A percentile compares a stretch with the other conserved stretches of the same genome.
Evolutionary conservation across 306 rosid species (phyloP).

Genomic region (Cucurbita maxima): DNA sequence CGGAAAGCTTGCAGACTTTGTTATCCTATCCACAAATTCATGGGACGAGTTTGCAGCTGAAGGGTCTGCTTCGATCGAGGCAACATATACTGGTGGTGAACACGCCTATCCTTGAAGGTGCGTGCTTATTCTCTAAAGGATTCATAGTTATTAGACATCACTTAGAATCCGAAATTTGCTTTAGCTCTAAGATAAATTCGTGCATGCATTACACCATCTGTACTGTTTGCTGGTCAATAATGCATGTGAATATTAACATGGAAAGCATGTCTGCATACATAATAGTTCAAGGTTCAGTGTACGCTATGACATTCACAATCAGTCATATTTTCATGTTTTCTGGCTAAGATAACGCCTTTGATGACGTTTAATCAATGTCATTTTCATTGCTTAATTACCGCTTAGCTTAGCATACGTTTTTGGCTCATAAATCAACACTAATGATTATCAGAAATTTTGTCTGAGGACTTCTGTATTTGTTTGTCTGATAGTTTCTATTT

Average conservation of each 20-base stretch:
- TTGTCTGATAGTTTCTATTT: not conserved
- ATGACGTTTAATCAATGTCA: not conserved
- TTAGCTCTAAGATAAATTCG: not conserved
- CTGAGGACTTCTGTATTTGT: not conserved
- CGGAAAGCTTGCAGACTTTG: conserved; percentile 78
- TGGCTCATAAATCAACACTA: not conserved
- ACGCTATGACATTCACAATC: not conserved
- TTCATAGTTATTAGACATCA: not conserved
- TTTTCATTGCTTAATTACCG: not conserved
- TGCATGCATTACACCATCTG: not conserved
- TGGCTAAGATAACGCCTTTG: not conserved
- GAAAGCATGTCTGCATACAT: not conserved
- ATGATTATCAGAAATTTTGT: not conserved
- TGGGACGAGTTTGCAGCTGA: conserved; percentile 43
- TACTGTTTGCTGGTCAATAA: not conserved
- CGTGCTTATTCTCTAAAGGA: not conserved
- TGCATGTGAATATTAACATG: not conserved
- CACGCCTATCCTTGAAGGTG: conserved; percentile 46
- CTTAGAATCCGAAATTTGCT: not conserved
- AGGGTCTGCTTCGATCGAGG: conserved; percentile 50
- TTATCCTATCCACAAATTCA: conserved; percentile 41
- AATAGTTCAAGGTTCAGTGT: not conserved
- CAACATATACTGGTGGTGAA: conserved; percentile 60
- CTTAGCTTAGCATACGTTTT: not conserved
- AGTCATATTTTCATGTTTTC: not conserved